Evolutionary conservation across 2,329 filamentous ascomycete genomes (phyloP).

Genomic region (Helotiales sp.): DNA sequence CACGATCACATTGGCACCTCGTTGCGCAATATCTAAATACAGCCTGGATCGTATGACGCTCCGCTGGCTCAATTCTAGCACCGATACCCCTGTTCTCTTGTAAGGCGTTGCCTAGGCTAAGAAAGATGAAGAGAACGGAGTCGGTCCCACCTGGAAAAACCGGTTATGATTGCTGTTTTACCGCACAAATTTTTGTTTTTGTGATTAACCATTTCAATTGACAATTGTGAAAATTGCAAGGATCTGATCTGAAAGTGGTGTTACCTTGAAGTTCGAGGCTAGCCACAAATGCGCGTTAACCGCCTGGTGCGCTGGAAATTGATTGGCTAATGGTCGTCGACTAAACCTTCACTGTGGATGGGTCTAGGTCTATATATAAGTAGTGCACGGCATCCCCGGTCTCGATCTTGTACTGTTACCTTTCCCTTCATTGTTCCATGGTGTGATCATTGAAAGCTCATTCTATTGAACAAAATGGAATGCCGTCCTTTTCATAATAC

Average conservation of each 20-base stretch:
- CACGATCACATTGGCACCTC: slow-evolving; percentile 48
- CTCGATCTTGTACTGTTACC: background rate
- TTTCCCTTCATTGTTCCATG: background rate
- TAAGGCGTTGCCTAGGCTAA: background rate
- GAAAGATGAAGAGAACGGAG: background rate
- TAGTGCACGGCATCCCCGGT: background rate
- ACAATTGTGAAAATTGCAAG: background rate
- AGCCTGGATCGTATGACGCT: too few species aligned
- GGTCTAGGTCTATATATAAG: background rate
- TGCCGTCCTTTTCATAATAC: background rate
- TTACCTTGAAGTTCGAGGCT: background rate
- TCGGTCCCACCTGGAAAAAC: slow-evolving; percentile 13
- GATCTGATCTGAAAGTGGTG: background rate
- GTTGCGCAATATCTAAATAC: slow-evolving; percentile 53
- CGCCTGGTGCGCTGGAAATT: slow-evolving; percentile 1
- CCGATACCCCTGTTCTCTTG: slow-evolving; percentile 50
- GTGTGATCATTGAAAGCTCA: background rate
- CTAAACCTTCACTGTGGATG: background rate
- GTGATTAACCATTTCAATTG: background rate
- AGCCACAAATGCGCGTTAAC: background rate
- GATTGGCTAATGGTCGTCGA: background rate
- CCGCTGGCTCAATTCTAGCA: slow-evolving; percentile 52
- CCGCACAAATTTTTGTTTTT: slow-evolving; percentile 11
- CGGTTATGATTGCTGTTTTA: slow-evolving; percentile 23
- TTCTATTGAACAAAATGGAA: too few species aligned